A percentile compares a stretch with the other conserved stretches of the same genome.
phyloP scores from a whole-genome alignment of 495 filamentous ascomycete species.

The Daldinia bambusicola region DNA sequence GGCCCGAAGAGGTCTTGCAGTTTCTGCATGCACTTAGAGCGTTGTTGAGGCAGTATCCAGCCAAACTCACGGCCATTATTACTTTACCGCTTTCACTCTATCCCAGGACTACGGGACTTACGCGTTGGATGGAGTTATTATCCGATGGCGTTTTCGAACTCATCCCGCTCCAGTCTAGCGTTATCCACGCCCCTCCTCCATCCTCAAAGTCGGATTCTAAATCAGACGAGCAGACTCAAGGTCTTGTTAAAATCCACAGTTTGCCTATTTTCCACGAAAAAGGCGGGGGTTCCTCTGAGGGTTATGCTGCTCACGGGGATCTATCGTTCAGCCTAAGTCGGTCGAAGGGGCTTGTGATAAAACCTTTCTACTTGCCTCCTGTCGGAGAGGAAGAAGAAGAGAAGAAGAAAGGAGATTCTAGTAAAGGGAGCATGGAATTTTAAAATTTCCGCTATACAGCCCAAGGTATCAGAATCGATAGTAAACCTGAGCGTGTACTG shows the following conservation, averaged over 20 bases:
- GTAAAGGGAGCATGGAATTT: constrained; percentile 69
- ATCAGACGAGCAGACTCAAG: constrained; percentile 81
- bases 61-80: constrained; percentile 75
- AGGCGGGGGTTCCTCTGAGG: constrained; percentile 78
- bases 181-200: constrained; percentile 61
- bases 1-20: constrained; percentile 77
- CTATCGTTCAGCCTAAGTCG: constrained; percentile 89
- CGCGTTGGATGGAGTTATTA: constrained; percentile 89
- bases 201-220: constrained; percentile 57
- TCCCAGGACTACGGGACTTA: constrained; percentile 78
- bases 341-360: constrained; percentile 82
- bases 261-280: constrained; percentile 88
- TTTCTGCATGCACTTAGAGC: constrained; percentile 85
- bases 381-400: constrained; percentile 81
- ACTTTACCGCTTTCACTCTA: constrained; percentile 84
- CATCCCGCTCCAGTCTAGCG: constrained; percentile 79
- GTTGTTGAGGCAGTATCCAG: constrained; percentile 72
- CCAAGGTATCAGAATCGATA: not conserved
- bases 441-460: constrained; percentile 48
- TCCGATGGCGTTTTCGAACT: constrained; percentile 89
- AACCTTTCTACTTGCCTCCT: constrained; percentile 88
- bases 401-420: constrained; percentile 62
- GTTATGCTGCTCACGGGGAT: constrained; percentile 77
- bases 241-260: constrained; percentile 82
- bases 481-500: not conserved